A percentile compares a stretch with the other conserved stretches of the same genome.
Evolutionary conservation across 2,329 filamentous ascomycete species (phyloP).

Genomic region (Aspergillus sp.): DNA sequence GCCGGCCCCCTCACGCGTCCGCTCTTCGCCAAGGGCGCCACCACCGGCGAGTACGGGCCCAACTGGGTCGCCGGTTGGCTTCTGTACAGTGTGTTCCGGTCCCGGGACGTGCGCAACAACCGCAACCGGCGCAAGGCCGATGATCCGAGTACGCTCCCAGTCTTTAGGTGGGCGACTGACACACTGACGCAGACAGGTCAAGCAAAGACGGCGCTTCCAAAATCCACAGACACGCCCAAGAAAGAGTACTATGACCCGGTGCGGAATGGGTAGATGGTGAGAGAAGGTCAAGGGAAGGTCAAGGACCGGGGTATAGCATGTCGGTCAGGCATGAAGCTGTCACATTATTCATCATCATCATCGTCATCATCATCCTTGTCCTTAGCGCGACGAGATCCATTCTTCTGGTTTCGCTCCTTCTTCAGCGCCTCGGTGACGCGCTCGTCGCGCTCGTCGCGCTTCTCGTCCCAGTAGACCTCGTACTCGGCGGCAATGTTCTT

Average conservation of each 20-base stretch:
- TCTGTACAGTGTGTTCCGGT: slow-evolving; percentile 49
- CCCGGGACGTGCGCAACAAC: slow-evolving; percentile 47
- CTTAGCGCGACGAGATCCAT: slow-evolving; percentile 11
- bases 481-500: slow-evolving; percentile 80
- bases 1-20: slow-evolving; percentile 37
- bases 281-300: neutral
- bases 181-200: slow-evolving; percentile 9
- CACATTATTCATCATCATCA: slow-evolving; percentile 2
- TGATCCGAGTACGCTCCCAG: slow-evolving; percentile 18
- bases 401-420: slow-evolving; percentile 44
- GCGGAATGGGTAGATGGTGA: slow-evolving; percentile 34
- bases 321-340: neutral
- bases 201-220: slow-evolving; percentile 20
- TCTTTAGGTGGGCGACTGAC: too few relatives aligned
- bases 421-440: slow-evolving; percentile 53
- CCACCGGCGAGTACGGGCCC: slow-evolving; percentile 44
- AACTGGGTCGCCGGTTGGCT: slow-evolving; percentile 49
- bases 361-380: slow-evolving; percentile 6
- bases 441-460: slow-evolving; percentile 67
- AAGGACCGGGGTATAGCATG: neutral
- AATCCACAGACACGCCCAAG: slow-evolving; percentile 19
- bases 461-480: slow-evolving; percentile 86
- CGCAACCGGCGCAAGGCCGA: slow-evolving; percentile 42
- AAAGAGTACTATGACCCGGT: slow-evolving; percentile 44
- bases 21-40: slow-evolving; percentile 41